Evolutionary conservation across 1,139 yeast genomes (phyloP), one percentile per base, ranked within the genome.

Genomic region (Chernovozyma aurita): DNA sequence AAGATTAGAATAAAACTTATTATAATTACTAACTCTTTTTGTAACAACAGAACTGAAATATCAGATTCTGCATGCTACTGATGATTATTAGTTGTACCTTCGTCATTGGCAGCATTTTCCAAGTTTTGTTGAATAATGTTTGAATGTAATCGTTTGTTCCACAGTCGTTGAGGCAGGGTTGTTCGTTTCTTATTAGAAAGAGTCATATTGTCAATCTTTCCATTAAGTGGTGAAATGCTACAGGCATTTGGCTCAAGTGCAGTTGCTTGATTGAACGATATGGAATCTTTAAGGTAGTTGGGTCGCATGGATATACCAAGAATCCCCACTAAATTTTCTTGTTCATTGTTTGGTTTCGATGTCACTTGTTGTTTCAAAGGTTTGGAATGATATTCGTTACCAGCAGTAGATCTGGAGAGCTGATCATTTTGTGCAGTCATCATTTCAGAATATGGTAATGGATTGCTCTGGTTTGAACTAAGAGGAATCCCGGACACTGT

Each of bases 171-270:
- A 2, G 37, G 33, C 28, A 21, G 29, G 4, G 33, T 18, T 28
- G 35, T 9, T 11, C 30, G 24, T 20, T 32, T 27, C 4, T 17
- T 28, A 30, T 24, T 34, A 3, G 39, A 30, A 8, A 37, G 20
- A 12, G 22, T 25, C 42, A 51, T 48, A 20, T 40, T 39, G 12
- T 37, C 42, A 14, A 51, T 43, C 28, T 39, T 41, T 1, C 48
- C 47, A 30, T 48, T 47, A 11, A 51, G 36, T 4, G 55, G 54
- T 2, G 53, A 45, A 3, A 47, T 6, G 5, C 24, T 16, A 6
- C 15, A 5, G 13, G 30, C 21, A 17, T 26, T 13, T 6, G 28
- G 17, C 9, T 6, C 9, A 6, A 16, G 11, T 7, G 6, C 28
- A 7, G 15, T 26, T 8, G 12, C 8, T 7, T 7, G 6, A 7